Evolutionary conservation across 495 filamentous ascomycete species (phyloP).

Genomic region (Chaetomium cochliodes): DNA sequence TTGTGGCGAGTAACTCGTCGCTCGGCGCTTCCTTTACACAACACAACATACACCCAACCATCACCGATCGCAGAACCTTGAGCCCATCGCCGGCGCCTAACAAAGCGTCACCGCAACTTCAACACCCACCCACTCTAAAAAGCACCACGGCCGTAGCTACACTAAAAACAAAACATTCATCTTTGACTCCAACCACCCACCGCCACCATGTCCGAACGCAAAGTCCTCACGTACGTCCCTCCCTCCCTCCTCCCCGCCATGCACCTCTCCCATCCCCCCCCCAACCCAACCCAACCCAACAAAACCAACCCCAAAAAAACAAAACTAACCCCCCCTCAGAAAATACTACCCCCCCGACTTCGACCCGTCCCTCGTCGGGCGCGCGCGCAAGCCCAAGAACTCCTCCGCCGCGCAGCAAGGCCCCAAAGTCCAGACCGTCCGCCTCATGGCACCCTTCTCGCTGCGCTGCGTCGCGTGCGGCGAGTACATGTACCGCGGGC

Average conservation of each 20-base stretch:
- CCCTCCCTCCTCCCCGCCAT: too few relatives aligned
- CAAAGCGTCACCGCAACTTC: not conserved
- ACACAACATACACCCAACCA: too few relatives aligned
- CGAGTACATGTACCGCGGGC: conserved; percentile 95
- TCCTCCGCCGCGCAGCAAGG: conserved; percentile 45
- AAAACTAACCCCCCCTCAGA: conserved; percentile 24
- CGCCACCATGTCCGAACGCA: conserved; percentile 80
- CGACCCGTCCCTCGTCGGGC: conserved; percentile 79
- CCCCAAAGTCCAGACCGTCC: conserved; percentile 81
- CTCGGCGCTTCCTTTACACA: too few relatives aligned
- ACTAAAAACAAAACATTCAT: not conserved
- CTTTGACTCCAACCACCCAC: not conserved
- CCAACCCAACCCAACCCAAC: conserved; percentile 18
- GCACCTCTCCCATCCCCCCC: not conserved
- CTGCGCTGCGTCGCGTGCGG: conserved; percentile 92
- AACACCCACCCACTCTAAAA: not conserved
- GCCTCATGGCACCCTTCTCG: conserved; percentile 94
- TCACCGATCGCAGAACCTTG: too few relatives aligned
- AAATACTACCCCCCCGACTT: conserved; percentile 97
- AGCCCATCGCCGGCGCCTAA: too few relatives aligned
- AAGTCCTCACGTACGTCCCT: conserved; percentile 57
- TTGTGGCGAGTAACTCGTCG: too few relatives aligned
- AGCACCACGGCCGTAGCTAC: not conserved
- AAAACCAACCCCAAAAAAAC: not conserved
- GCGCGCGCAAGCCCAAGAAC: conserved; percentile 62